Conservation (phyloP, 371 early-diverging fungal species). For the Mortierella polycephala region DNA sequence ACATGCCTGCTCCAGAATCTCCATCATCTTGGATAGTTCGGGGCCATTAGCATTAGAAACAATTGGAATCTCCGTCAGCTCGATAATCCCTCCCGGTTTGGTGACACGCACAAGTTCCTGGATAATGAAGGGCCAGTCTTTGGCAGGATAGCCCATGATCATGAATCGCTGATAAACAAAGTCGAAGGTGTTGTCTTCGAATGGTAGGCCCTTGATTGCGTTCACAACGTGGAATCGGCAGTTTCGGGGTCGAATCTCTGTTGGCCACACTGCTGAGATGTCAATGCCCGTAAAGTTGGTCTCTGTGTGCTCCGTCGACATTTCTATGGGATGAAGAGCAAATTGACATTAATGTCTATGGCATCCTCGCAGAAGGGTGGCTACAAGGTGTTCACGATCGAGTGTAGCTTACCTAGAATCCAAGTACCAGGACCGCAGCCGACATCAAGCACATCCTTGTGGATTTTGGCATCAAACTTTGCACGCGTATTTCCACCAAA, state of each 20-base stretch:
- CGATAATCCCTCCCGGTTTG: conserved; percentile 69
- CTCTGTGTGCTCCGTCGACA: conserved; percentile 66
- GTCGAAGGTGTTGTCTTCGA: conserved; percentile 69
- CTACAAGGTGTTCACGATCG: not conserved
- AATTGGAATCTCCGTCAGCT: conserved; percentile 59
- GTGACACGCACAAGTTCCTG: conserved; percentile 62
- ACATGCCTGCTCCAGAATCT: conserved; percentile 33
- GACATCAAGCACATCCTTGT: conserved; percentile 58
- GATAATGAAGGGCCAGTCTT: conserved; percentile 63
- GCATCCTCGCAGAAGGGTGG: not conserved
- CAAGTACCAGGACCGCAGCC: conserved; percentile 70
- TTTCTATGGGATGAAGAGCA: conserved; percentile 49
- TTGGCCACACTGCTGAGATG: conserved; percentile 65
- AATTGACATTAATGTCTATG: not conserved
- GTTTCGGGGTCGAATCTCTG: conserved; percentile 52
- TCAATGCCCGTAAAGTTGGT: conserved; percentile 67
- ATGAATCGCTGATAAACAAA: conserved; percentile 67
- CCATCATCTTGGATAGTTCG: conserved; percentile 33
- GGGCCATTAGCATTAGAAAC: conserved; percentile 42
- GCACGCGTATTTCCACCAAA: conserved; percentile 52
- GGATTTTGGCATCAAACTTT: conserved; percentile 52
- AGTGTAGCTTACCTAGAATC: conserved; percentile 55
- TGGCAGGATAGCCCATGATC: conserved; percentile 59
- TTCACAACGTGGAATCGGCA: conserved; percentile 58
- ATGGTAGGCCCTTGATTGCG: conserved; percentile 62